Conservation (phyloP, 768 basidiomycete genomes). For the Exsudoporus frostii region DNA sequence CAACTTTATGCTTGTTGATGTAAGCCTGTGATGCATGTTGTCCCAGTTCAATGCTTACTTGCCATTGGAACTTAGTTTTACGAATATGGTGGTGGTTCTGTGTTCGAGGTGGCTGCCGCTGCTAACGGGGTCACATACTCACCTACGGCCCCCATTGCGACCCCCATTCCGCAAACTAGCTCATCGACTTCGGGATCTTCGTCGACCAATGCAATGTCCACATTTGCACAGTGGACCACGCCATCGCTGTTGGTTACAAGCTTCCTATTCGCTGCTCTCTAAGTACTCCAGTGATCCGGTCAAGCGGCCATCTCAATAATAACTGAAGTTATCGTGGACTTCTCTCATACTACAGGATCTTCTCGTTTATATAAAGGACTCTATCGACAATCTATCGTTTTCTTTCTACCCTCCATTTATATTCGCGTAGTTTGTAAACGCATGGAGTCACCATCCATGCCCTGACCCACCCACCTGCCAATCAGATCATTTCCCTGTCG, state of each 20-base stretch:
- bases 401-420: conserved; percentile 83
- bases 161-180: conserved; percentile 38
- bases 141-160: conserved; percentile 60
- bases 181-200: conserved; percentile 26
- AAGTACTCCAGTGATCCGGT: conserved; percentile 4
- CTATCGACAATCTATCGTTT: conserved; percentile 48
- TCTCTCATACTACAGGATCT: not conserved
- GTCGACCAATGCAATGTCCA: conserved; percentile 4
- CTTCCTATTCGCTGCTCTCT: conserved; percentile 8
- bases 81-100: conserved; percentile 73
- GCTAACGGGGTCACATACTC: conserved; percentile 75
- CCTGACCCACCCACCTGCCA: too few relatives aligned
- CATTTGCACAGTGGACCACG: conserved; percentile 10
- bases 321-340: not conserved
- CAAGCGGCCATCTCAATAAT: too few relatives aligned
- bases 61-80: conserved; percentile 54
- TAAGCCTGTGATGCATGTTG: conserved; percentile 35
- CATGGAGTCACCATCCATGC: too few relatives aligned
- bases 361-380: not conserved
- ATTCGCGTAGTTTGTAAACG: conserved; percentile 76
- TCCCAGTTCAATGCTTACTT: not conserved
- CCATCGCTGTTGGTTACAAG: conserved; percentile 7
- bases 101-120: conserved; percentile 80
- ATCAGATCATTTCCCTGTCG: too few relatives aligned
- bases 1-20: conserved; percentile 89